phyloP scores from a whole-genome alignment of 2,329 filamentous ascomycete genomes.

The Stagonosporopsis cucurbitacearum region DNA sequence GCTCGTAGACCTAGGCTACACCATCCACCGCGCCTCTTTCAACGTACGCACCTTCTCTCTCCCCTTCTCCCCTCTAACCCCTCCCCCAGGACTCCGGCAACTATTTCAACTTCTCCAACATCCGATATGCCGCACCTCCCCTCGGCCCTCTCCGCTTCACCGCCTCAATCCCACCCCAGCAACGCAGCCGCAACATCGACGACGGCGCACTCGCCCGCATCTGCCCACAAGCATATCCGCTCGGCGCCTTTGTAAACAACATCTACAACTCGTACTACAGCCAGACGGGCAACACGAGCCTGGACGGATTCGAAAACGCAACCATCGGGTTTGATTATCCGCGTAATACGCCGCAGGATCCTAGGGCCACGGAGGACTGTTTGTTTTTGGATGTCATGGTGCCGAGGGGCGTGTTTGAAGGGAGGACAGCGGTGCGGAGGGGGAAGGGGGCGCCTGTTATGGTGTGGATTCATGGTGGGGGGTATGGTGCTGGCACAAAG shows the following conservation, averaged over 20 bases:
- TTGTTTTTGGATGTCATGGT: background rate
- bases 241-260: background rate
- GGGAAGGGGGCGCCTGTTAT: background rate
- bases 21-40: background rate
- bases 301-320: background rate
- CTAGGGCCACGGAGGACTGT: background rate
- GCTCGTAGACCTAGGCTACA: background rate
- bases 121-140: background rate
- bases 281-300: background rate
- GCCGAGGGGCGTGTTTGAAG: background rate
- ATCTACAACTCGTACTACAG: background rate
- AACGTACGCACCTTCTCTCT: background rate
- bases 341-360: background rate
- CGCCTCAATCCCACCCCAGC: background rate
- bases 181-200: background rate
- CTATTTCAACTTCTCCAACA: conserved; percentile 1
- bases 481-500: background rate
- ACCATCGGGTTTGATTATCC: background rate
- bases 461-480: background rate
- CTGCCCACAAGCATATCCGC: background rate
- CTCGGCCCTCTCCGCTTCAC: background rate
- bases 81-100: background rate
- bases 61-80: background rate
- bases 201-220: background rate
- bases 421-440: background rate